These are phyloP conservation scores for Penicillium turbatum DNA, from an alignment of 495 filamentous ascomycete species.

Conservation along the genomic window DNA sequence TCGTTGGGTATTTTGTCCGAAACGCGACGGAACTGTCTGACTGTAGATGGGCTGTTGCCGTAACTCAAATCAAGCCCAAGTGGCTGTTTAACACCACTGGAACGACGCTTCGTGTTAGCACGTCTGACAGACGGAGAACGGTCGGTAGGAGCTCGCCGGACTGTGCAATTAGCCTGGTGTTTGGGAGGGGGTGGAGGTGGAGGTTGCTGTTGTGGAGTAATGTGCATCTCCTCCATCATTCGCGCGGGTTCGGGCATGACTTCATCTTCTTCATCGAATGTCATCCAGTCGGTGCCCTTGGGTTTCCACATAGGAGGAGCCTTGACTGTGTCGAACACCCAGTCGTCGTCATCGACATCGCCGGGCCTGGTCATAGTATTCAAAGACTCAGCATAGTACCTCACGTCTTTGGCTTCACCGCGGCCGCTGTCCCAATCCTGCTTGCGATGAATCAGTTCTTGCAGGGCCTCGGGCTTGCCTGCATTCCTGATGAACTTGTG, in stretches of 20 bases:
- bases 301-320: conserved; percentile 48
- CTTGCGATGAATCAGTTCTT: conserved; percentile 82
- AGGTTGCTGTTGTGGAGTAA: conserved; percentile 25
- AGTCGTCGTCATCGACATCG: conserved; percentile 71
- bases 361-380: conserved; percentile 56
- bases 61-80: conserved; percentile 81
- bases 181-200: conserved; percentile 29
- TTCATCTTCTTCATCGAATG: conserved; percentile 28
- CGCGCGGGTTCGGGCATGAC: conserved; percentile 34
- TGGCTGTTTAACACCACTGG: conserved; percentile 64
- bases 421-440: conserved; percentile 70
- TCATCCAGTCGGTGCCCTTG: conserved; percentile 35
- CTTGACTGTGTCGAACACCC: conserved; percentile 98
- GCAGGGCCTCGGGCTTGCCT: conserved; percentile 75
- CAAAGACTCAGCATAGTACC: conserved; percentile 87
- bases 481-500: conserved; percentile 86
- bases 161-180: conserved; percentile 42
- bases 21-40: conserved; percentile 83
- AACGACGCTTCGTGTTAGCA: conserved; percentile 43
- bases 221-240: conserved; percentile 39
- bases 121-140: conserved; percentile 43
- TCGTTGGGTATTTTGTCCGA: conserved; percentile 57
- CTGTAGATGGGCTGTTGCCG: conserved; percentile 84
- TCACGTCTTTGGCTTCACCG: conserved; percentile 56
- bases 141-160: conserved; percentile 52